These are phyloP conservation scores for Opeltia flavorubescens DNA, from an alignment of 495 filamentous ascomycete genomes.

Conservation along the genomic window DNA sequence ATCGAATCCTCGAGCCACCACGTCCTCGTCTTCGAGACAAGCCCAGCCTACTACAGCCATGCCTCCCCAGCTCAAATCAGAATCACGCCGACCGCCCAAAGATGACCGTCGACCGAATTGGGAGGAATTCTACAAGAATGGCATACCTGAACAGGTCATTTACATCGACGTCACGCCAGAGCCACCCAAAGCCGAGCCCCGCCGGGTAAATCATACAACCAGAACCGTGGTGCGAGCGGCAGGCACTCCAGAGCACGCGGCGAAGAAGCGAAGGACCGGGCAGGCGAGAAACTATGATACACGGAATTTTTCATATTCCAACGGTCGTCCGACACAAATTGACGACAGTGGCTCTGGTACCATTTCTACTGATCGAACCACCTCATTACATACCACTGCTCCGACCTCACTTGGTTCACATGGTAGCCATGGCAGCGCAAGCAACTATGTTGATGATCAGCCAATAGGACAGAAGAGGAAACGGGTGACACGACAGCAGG, in stretches of 20 bases:
- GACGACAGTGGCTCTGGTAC: constrained; percentile 55
- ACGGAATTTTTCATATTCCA: constrained; percentile 48
- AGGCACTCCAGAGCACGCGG: constrained; percentile 33
- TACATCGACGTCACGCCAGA: constrained; percentile 81
- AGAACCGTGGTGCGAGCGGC: constrained; percentile 17
- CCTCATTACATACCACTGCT: constrained; percentile 75
- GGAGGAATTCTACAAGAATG: constrained; percentile 85
- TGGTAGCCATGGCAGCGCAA: constrained; percentile 47
- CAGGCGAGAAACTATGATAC: constrained; percentile 50
- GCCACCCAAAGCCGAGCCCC: constrained; percentile 29
- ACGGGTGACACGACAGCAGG: constrained; percentile 53
- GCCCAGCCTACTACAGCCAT: constrained; percentile 10
- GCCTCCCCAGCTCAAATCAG: constrained; percentile 11
- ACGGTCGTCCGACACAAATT: constrained; percentile 53
- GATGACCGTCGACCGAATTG: constrained; percentile 64
- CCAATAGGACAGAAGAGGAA: constrained; percentile 75
- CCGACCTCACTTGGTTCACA: constrained; percentile 78
- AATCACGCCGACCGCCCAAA: constrained; percentile 32
- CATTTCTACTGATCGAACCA: constrained; percentile 73
- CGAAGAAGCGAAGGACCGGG: constrained; percentile 52
- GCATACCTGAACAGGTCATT: constrained; percentile 83
- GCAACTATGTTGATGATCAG: constrained; percentile 35
- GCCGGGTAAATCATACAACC: constrained; percentile 26
- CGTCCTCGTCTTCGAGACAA: constrained; percentile 19
- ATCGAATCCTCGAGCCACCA: constrained; percentile 19